phyloP scores from a whole-genome alignment of 805 yeast species.

The Candida ulmi region DNA sequence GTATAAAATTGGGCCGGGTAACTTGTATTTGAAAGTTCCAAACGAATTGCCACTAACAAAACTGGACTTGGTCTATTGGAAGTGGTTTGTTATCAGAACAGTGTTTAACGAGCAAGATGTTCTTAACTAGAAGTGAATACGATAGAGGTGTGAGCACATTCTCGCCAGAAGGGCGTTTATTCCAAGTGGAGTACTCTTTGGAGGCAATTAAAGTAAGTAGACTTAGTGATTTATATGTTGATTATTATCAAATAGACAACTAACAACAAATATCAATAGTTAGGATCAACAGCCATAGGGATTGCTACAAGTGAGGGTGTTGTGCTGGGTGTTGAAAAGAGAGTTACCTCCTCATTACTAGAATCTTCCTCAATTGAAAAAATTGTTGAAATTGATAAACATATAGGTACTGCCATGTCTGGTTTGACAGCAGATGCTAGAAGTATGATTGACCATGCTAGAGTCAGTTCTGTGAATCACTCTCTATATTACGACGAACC shows the following conservation, averaged over 20 bases:
- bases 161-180: slow-evolving; percentile 97
- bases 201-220: slow-evolving; percentile 85
- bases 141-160: slow-evolving; percentile 98
- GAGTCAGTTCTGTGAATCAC: slow-evolving; percentile 85
- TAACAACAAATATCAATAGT: slow-evolving; percentile 22
- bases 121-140: slow-evolving; percentile 97
- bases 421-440: slow-evolving; percentile 99
- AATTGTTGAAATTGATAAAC: slow-evolving; percentile 89
- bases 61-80: too few species aligned
- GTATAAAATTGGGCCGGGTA: not conserved
- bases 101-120: too few species aligned
- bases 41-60: slow-evolving; percentile 6
- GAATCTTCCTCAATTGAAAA: slow-evolving; percentile 94
- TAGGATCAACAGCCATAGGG: slow-evolving; percentile 98
- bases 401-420: slow-evolving; percentile 97
- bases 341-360: slow-evolving; percentile 87
- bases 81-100: too few species aligned
- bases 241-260: not conserved
- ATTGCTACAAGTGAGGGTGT: slow-evolving; percentile 94
- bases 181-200: slow-evolving; percentile 95
- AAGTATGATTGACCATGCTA: slow-evolving; percentile 97
- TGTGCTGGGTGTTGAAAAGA: slow-evolving; percentile 91
- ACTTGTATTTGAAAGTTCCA: not conserved
- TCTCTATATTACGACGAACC: slow-evolving; percentile 87
- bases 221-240: not conserved